Conservation (phyloP, 2,329 filamentous ascomycete species). For the Alternaria arborescens region DNA sequence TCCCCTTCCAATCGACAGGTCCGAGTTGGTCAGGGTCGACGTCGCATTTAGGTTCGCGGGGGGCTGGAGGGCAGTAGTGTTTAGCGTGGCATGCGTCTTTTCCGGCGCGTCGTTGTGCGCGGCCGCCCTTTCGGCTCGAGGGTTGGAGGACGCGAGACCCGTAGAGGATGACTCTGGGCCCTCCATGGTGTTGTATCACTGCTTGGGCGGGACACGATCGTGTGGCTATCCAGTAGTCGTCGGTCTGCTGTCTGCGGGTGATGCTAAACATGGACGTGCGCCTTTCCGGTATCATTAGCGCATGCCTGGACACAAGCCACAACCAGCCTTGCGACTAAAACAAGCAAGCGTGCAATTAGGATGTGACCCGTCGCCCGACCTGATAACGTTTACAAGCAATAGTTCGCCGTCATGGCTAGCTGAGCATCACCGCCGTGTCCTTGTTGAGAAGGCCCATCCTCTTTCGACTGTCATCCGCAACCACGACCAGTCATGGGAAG, state of each 20-base stretch:
- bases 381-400: conserved; percentile 7
- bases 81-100: conserved; percentile 8
- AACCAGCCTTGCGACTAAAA: conserved; percentile 7
- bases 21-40: conserved; percentile 35
- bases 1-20: conserved; percentile 24
- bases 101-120: conserved; percentile 17
- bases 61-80: conserved; percentile 19
- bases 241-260: conserved; percentile 20
- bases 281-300: conserved; percentile 24
- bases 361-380: neutral
- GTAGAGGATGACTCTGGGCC: conserved; percentile 35
- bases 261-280: conserved; percentile 26
- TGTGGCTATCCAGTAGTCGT: conserved; percentile 23
- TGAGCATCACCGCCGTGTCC: neutral
- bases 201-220: conserved; percentile 35
- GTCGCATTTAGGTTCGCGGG: conserved; percentile 32
- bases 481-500: neutral
- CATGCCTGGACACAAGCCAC: conserved; percentile 7
- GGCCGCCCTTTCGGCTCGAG: conserved; percentile 26
- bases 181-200: conserved; percentile 46
- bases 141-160: conserved; percentile 30
- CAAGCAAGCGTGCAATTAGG: conserved; percentile 2
- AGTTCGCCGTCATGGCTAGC: neutral
- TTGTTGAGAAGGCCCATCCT: neutral
- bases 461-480: neutral